These are phyloP conservation scores for Fagopyrum esculentum DNA, from an alignment of 148 eudicot genomes.

Conservation along the genomic window DNA sequence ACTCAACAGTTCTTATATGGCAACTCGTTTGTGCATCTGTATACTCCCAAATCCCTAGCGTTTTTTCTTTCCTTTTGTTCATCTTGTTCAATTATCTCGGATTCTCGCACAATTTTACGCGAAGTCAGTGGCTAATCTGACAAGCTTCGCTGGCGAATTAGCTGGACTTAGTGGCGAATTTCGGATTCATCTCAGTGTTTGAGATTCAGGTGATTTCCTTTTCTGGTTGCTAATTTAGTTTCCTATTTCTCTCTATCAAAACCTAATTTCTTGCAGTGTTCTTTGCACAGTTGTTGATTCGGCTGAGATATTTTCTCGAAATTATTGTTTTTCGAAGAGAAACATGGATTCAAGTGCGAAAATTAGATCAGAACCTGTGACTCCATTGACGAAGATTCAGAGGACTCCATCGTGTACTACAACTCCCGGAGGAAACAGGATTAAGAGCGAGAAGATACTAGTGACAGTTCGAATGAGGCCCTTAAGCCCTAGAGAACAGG, in stretches of 20 bases:
- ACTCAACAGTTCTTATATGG: neutral
- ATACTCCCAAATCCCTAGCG: neutral
- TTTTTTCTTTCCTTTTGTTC: slow-evolving; percentile 3
- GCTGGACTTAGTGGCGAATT: neutral
- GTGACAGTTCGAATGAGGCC: slow-evolving; percentile 94
- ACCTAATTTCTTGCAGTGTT: neutral
- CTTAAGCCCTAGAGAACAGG: slow-evolving; percentile 65
- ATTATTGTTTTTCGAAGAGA: neutral
- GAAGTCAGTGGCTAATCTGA: neutral
- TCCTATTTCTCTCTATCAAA: neutral
- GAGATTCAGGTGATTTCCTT: neutral
- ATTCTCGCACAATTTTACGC: neutral
- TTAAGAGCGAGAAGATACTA: slow-evolving; percentile 72
- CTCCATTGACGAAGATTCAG: slow-evolving; percentile 68
- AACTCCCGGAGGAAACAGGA: slow-evolving; percentile 63
- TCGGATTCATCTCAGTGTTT: neutral
- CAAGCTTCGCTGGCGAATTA: slow-evolving; percentile 2
- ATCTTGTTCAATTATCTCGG: neutral
- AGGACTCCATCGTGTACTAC: slow-evolving; percentile 30
- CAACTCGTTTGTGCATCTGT: slow-evolving; percentile 3
- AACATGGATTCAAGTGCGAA: neutral
- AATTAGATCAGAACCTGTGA: slow-evolving; percentile 28
- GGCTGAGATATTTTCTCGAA: neutral
- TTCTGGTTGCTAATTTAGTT: neutral
- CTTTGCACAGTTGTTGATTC: neutral